phyloP scores from a whole-genome alignment of 179 eudicot genomes.

The Gypsophila paniculata region DNA sequence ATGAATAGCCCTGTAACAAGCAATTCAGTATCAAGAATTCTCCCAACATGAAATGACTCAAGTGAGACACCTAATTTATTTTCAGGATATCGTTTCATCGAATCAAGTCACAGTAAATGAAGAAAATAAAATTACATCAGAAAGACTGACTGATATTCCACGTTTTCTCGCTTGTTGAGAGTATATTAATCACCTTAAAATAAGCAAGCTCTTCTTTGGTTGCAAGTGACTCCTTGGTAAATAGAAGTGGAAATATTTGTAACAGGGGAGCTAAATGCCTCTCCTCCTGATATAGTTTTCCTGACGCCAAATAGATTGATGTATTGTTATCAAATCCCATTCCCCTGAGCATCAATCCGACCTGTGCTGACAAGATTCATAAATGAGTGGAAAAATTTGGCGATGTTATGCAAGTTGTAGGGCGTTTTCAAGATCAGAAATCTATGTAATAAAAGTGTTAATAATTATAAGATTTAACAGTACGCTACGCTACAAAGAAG shows the following conservation, averaged over 20 bases:
- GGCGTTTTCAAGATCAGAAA: too few relatives aligned
- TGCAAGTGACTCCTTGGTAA: slow-evolving; percentile 69
- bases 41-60: not conserved
- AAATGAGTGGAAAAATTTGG: slow-evolving; percentile 8
- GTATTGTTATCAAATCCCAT: slow-evolving; percentile 79
- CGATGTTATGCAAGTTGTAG: too few relatives aligned
- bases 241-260: slow-evolving; percentile 76
- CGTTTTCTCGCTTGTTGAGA: not conserved
- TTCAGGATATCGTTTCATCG: not conserved
- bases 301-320: slow-evolving; percentile 77
- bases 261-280: slow-evolving; percentile 58
- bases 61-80: not conserved
- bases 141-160: not conserved
- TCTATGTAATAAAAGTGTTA: not conserved
- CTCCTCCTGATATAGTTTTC: slow-evolving; percentile 58
- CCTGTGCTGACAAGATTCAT: slow-evolving; percentile 77
- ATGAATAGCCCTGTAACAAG: slow-evolving; percentile 59
- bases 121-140: too few relatives aligned
- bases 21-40: slow-evolving; percentile 1
- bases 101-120: not conserved
- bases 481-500: not conserved
- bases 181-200: slow-evolving; percentile 52
- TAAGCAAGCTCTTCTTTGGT: slow-evolving; percentile 58
- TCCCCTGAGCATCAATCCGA: slow-evolving; percentile 89
- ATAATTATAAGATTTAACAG: not conserved